Conservation (phyloP, 257 asterid species). For the Cinchona pubescens region DNA sequence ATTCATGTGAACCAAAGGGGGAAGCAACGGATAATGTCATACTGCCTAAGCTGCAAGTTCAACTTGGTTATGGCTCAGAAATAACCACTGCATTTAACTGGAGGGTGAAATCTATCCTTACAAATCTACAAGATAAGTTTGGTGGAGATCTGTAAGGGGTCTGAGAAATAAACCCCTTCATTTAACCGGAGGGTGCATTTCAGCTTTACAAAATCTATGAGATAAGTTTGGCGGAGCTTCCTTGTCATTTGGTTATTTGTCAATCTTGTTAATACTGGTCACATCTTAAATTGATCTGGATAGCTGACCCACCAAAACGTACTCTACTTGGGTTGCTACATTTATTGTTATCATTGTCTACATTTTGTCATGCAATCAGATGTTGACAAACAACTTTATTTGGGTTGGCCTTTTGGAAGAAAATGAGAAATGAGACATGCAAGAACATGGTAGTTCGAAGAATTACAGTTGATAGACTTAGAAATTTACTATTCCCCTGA, state of each 20-base stretch:
- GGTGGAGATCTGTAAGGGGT: neutral
- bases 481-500: neutral
- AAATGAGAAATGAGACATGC: too few species aligned
- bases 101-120: neutral
- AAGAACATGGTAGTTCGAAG: neutral
- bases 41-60: neutral
- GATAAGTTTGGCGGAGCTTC: constrained; percentile 15
- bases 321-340: neutral
- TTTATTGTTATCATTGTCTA: neutral
- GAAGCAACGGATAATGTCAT: neutral
- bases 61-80: neutral
- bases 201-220: neutral
- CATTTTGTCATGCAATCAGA: neutral
- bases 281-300: constrained; percentile 7
- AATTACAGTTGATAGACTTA: too few species aligned
- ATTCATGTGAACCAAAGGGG: neutral
- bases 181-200: neutral
- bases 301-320: constrained; percentile 12
- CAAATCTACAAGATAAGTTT: neutral
- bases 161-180: neutral
- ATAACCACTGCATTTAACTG: neutral
- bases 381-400: neutral
- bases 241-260: constrained; percentile 6
- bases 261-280: neutral
- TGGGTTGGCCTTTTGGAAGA: too few species aligned